Conservation (phyloP, 129 eudicot genomes). For the Glebionis coronaria region DNA sequence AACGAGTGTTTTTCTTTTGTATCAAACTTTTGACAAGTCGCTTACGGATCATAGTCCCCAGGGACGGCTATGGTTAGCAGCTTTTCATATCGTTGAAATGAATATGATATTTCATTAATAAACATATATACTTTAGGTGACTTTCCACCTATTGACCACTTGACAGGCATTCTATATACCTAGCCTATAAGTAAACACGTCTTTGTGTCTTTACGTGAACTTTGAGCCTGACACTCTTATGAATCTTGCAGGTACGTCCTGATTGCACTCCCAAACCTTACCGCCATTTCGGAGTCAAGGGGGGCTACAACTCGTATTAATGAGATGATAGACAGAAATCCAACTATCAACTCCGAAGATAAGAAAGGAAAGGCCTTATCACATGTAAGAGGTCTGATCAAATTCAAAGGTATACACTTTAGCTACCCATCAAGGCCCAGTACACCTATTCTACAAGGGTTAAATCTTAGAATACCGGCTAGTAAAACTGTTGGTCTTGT, state of each 20-base stretch:
- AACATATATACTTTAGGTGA: not conserved
- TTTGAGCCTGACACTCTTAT: not conserved
- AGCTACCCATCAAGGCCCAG: slow-evolving; percentile 73
- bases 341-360: slow-evolving; percentile 51
- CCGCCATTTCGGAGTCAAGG: slow-evolving; percentile 59
- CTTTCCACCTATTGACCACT: not conserved
- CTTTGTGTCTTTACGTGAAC: not conserved
- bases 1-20: too few species aligned
- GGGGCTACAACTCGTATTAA: slow-evolving; percentile 54
- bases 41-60: too few species aligned
- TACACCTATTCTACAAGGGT: slow-evolving; percentile 62
- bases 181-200: not conserved
- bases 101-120: not conserved
- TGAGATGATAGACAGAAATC: slow-evolving; percentile 58
- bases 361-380: slow-evolving; percentile 67
- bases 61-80: too few species aligned
- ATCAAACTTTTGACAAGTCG: too few species aligned
- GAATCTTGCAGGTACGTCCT: slow-evolving; percentile 48
- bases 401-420: slow-evolving; percentile 56
- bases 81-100: too few species aligned
- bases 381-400: slow-evolving; percentile 59
- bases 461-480: slow-evolving; percentile 50
- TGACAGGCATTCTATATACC: not conserved
- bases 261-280: slow-evolving; percentile 64
- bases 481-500: slow-evolving; percentile 63